Base-by-base conservation (phyloP, 495 filamentous ascomycete species). In the Xylaria palmicola region DNA sequence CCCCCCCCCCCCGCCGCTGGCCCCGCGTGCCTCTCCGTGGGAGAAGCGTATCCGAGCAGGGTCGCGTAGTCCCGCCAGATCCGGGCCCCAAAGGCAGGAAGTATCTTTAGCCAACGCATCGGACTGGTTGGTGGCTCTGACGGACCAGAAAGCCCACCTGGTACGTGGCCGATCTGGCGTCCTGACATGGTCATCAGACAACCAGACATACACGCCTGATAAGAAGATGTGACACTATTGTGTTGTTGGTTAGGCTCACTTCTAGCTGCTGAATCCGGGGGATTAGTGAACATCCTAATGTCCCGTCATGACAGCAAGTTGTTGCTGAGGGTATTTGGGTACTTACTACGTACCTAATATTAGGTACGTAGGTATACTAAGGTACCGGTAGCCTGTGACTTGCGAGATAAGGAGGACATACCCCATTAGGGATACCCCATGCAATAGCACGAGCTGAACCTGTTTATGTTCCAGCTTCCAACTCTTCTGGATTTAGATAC, bases 171-270 rank as follows among this genome's bases (percentile, higher is more conserved):
- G n/a, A 29, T 29, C 9, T 10, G 22, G 50, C 15, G 37, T 29
- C 12, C 6, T 29, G 51, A 54, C 41, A 19, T 50, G 36, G 51
- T 54, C 51, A 41, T 40, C 51, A 41, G 51, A 54, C 51, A 41
- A 0, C 12, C n/a, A 32, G 13, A 20, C 15, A 15, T 3, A 4
- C 20, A 34, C 40, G n/a, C n/a, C n/a, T n/a, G n/a, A n/a, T n/a
- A n/a, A n/a, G n/a, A n/a, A n/a, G 32, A 34, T 34, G 10, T 34
- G 5, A 12, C 44, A n/a, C 24, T 48, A 32, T 8, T 15, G 19
- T 50, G 20, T 2, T 32, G 27, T 32, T 50, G 47, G 27, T 17
- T 50, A 26, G 47, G 27, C 20, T 27, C 22, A 26, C 17, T 19
- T 43, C 17, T n/a, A 3, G 6, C 44, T 15, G 5, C 17, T 9